phyloP scores from a whole-genome alignment of 257 asterid genomes.

The Solanum paucissectum region DNA sequence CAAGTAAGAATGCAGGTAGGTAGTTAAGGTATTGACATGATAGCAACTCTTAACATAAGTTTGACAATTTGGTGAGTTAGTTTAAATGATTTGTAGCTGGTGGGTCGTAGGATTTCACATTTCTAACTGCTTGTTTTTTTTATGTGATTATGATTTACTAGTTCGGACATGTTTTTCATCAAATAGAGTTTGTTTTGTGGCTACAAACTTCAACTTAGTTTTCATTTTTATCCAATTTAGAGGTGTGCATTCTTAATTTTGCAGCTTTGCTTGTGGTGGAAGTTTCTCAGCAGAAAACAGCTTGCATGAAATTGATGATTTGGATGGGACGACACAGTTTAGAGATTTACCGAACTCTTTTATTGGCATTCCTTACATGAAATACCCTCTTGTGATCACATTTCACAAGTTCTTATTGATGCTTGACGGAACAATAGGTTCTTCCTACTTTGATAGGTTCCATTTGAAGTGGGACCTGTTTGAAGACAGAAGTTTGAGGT shows the following conservation, averaged over 20 bases:
- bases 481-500: slow-evolving; percentile 13
- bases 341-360: slow-evolving; percentile 49
- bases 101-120: not conserved
- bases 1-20: not conserved
- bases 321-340: slow-evolving; percentile 35
- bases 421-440: slow-evolving; percentile 54
- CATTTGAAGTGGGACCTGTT: slow-evolving; percentile 8
- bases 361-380: slow-evolving; percentile 23
- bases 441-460: slow-evolving; percentile 50
- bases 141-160: not conserved
- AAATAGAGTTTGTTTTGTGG: not conserved
- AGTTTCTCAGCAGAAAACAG: slow-evolving; percentile 6
- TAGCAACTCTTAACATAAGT: not conserved
- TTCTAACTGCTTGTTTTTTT: not conserved
- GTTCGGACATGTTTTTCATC: not conserved
- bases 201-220: not conserved
- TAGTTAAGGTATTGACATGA: not conserved
- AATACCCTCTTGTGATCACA: slow-evolving; percentile 56
- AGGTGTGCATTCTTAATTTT: not conserved
- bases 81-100: not conserved
- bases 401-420: slow-evolving; percentile 63
- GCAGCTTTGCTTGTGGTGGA: slow-evolving; percentile 31
- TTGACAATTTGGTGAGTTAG: not conserved
- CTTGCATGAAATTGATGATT: slow-evolving; percentile 27
- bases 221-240: not conserved